Evolutionary conservation across 305 asterid species (phyloP).

Genomic region (Nicotiana rustica): DNA sequence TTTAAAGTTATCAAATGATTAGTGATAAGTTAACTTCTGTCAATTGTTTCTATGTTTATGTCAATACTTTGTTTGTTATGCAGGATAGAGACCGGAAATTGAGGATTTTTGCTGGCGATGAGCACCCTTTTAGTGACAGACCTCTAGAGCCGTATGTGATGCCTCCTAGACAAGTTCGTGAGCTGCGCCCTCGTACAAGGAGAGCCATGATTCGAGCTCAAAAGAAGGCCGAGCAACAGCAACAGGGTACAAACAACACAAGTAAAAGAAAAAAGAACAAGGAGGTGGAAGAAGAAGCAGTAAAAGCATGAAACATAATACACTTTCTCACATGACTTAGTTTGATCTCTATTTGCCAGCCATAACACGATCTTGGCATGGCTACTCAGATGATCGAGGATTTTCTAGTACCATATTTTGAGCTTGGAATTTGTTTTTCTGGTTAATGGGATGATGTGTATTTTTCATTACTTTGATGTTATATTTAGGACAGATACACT

Average conservation of each 20-base stretch:
- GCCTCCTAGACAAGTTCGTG: constrained; percentile 92
- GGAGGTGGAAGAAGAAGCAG: constrained; percentile 51
- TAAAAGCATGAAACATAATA: constrained; percentile 40
- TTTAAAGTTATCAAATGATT: neutral
- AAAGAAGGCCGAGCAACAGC: constrained; percentile 82
- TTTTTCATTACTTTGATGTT: neutral
- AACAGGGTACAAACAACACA: constrained; percentile 50
- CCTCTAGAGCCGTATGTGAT: constrained; percentile 70
- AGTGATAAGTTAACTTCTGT: neutral
- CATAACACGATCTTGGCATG: neutral
- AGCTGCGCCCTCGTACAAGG: constrained; percentile 87
- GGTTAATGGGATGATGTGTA: neutral
- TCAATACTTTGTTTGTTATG: constrained; percentile 4
- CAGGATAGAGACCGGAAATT: constrained; percentile 83
- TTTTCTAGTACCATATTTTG: neutral
- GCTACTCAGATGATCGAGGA: neutral
- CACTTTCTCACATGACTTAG: constrained; percentile 15
- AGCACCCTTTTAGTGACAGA: constrained; percentile 91
- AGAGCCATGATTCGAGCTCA: constrained; percentile 94
- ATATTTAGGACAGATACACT: constrained; percentile 21
- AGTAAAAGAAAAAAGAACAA: constrained; percentile 73
- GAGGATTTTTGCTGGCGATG: constrained; percentile 82
- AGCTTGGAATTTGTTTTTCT: neutral
- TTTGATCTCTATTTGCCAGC: constrained; percentile 11
- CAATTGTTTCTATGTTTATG: neutral